phyloP scores from a whole-genome alignment of 495 filamentous ascomycete species.

The Lepraria neglecta region DNA sequence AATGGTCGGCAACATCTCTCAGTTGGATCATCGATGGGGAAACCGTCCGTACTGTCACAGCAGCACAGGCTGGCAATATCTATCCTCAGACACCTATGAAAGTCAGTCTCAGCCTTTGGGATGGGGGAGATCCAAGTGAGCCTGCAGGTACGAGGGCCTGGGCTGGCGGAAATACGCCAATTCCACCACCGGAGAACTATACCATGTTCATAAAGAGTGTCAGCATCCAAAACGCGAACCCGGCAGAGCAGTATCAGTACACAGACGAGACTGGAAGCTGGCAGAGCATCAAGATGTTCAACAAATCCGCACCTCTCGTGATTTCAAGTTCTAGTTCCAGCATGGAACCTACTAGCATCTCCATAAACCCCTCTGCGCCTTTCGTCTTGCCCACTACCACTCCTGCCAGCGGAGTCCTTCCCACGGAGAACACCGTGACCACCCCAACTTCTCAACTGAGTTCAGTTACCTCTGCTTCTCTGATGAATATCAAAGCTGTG shows the following conservation, averaged over 20 bases:
- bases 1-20: conserved; percentile 70
- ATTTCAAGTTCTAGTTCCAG: conserved; percentile 5
- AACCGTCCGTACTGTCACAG: conserved; percentile 60
- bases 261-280: conserved; percentile 36
- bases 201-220: conserved; percentile 58
- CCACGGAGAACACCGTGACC: too few species aligned
- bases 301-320: conserved; percentile 7
- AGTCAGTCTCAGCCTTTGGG: conserved; percentile 76
- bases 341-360: neutral
- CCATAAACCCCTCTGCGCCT: neutral
- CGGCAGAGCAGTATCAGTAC: conserved; percentile 36
- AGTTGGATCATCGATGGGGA: conserved; percentile 74
- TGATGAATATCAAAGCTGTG: conserved; percentile 4
- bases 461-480: neutral
- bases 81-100: conserved; percentile 91
- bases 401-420: too few species aligned
- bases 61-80: conserved; percentile 52
- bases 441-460: neutral
- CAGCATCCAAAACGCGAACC: conserved; percentile 37
- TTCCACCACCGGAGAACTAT: conserved; percentile 54
- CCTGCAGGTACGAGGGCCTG: conserved; percentile 30
- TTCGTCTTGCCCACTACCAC: neutral
- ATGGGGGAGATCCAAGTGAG: conserved; percentile 66
- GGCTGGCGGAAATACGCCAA: conserved; percentile 31
- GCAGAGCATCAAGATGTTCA: conserved; percentile 34